phyloP scores from a whole-genome alignment of 768 basidiomycete species.

The Boletus subparvulus region DNA sequence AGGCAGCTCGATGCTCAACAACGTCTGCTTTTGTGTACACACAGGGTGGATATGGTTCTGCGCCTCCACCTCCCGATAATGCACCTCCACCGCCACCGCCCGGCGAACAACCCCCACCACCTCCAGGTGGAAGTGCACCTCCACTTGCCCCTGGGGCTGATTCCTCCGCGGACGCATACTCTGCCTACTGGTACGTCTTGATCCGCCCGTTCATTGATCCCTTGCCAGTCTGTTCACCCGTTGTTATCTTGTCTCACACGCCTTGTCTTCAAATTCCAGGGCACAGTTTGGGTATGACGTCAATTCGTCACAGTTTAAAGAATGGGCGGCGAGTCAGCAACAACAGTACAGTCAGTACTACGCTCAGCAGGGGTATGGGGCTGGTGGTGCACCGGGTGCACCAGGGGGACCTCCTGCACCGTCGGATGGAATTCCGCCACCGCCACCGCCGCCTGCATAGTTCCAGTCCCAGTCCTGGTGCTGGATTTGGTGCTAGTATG shows the following conservation, averaged over 20 bases:
- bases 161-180: conserved; percentile 52
- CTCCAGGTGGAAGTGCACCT: conserved; percentile 43
- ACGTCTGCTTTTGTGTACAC: neutral
- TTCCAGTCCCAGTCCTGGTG: neutral
- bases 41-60: conserved; percentile 36
- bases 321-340: conserved; percentile 65
- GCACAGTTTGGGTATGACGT: conserved; percentile 86
- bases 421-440: conserved; percentile 14
- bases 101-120: conserved; percentile 53
- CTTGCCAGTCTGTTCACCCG: neutral
- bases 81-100: conserved; percentile 49
- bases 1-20: neutral
- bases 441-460: conserved; percentile 29
- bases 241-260: neutral
- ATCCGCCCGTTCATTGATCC: neutral
- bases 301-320: conserved; percentile 77
- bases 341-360: conserved; percentile 80
- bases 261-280: conserved; percentile 40
- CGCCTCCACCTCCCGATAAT: conserved; percentile 39
- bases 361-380: conserved; percentile 52
- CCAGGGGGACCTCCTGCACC: conserved; percentile 30
- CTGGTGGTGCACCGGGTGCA: conserved; percentile 8
- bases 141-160: conserved; percentile 45
- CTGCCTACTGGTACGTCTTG: conserved; percentile 56
- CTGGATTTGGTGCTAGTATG: neutral